Evolutionary conservation across 208 protist genomes (phyloP).

Genomic region (Trypanosoma scelopori): DNA sequence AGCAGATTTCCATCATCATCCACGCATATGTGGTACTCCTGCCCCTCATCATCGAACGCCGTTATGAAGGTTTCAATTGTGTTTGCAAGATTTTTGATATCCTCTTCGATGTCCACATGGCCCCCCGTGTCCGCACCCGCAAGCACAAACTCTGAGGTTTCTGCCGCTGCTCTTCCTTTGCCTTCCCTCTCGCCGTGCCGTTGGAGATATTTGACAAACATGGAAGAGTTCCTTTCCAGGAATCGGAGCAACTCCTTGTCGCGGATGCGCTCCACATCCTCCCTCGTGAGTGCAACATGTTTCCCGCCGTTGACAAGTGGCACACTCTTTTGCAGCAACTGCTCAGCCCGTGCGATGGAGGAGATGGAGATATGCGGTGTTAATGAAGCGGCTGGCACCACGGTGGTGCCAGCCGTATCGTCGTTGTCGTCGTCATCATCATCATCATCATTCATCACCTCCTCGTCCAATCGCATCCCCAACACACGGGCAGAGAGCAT

Average conservation of each 20-base stretch:
- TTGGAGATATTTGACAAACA: conserved; percentile 38
- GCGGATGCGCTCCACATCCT: conserved; percentile 57
- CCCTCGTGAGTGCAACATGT: conserved; percentile 44
- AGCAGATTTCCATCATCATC: conserved; percentile 43
- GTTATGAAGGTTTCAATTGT: conserved; percentile 85
- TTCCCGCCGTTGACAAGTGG: conserved; percentile 46
- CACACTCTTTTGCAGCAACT: conserved; percentile 44
- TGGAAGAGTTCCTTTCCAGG: conserved; percentile 39
- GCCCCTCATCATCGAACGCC: conserved; percentile 75
- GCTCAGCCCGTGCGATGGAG: conserved; percentile 52
- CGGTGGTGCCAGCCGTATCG: conserved; percentile 4
- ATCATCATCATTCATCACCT: background rate
- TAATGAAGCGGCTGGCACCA: conserved; percentile 18
- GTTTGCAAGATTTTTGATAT: conserved; percentile 43
- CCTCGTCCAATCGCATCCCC: conserved; percentile 14
- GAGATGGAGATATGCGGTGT: conserved; percentile 36
- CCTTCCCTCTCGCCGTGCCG: background rate
- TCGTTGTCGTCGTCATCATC: background rate
- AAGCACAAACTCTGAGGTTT: background rate
- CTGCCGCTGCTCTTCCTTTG: background rate
- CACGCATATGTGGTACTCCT: conserved; percentile 64
- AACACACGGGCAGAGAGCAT: conserved; percentile 45
- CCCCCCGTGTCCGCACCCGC: background rate
- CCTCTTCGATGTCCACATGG: conserved; percentile 36
- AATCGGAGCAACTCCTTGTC: conserved; percentile 62